phyloP scores from a whole-genome alignment of 2,329 filamentous ascomycete genomes.

The Fusarium siculi region DNA sequence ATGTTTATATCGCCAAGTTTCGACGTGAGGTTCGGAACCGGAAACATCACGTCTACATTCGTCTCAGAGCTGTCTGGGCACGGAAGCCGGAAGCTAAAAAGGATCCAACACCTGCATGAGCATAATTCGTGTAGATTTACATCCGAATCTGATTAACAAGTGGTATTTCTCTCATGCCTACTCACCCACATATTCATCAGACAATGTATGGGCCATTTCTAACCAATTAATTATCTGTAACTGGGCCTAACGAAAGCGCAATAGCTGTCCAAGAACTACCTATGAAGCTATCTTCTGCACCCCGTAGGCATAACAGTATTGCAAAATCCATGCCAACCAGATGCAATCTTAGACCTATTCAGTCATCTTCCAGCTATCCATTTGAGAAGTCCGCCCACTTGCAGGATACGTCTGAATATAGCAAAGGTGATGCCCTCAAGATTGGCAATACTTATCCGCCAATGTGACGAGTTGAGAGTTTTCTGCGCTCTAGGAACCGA shows the following conservation, averaged over 20 bases:
- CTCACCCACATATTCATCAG: no score
- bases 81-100: neutral
- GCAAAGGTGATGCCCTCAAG: neutral
- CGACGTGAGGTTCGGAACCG: neutral
- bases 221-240: no score
- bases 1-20: neutral
- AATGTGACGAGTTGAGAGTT: neutral
- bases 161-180: no score
- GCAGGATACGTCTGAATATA: neutral
- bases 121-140: rapidly evolving
- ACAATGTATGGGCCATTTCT: no score
- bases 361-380: neutral
- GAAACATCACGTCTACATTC: neutral
- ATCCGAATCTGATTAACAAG: rapidly evolving
- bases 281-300: no score
- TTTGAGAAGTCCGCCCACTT: neutral
- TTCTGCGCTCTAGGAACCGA: neutral
- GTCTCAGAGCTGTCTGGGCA: neutral
- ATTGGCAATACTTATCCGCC: neutral
- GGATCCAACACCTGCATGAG: no score
- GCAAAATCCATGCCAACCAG: no score
- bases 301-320: no score
- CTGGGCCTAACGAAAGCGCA: no score
- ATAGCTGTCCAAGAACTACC: no score
- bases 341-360: rapidly evolving